A percentile compares a stretch with the other conserved stretches of the same genome.
Conservation (phyloP, 768 basidiomycete genomes). For the Coprinopsis sp. region DNA sequence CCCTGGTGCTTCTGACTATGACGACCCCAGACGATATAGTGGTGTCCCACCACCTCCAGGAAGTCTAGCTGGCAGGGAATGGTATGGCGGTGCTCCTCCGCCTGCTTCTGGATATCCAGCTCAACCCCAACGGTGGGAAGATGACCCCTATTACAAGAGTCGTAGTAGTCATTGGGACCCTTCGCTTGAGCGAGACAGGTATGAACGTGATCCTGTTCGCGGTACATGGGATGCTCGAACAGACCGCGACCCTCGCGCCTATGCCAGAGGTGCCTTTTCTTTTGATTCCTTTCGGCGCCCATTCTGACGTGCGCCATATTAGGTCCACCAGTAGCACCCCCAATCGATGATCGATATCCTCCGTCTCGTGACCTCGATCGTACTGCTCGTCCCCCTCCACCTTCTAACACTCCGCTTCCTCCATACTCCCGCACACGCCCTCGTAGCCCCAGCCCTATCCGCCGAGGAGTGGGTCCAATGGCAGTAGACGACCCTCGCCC, state of each 20-base stretch:
- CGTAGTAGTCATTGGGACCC: conserved; percentile 15
- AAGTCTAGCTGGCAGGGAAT: conserved; percentile 26
- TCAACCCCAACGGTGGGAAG: conserved; percentile 5
- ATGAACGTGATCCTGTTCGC: conserved; percentile 37
- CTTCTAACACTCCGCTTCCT: conserved; percentile 11
- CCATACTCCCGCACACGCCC: conserved; percentile 36
- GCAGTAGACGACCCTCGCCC: conserved; percentile 38
- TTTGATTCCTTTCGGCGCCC: background rate
- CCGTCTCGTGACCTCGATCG: conserved; percentile 22
- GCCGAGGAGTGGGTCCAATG: conserved; percentile 25
- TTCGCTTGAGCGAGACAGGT: conserved; percentile 16
- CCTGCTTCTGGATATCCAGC: conserved; percentile 7
- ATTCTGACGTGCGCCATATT: conserved; percentile 1
- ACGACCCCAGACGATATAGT: conserved; percentile 10
- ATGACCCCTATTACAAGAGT: conserved; percentile 15
- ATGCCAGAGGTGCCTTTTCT: conserved; percentile 3
- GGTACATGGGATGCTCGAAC: conserved; percentile 44
- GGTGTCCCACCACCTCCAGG: conserved; percentile 18
- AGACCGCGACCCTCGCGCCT: conserved; percentile 24
- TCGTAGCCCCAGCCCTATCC: conserved; percentile 41
- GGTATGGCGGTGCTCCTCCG: conserved; percentile 27
- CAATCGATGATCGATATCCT: conserved; percentile 9
- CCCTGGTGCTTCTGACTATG: conserved; percentile 23
- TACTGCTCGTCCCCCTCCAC: conserved; percentile 18
- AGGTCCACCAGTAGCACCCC: conserved; percentile 8